These are phyloP conservation scores for Vanilla planifolia DNA, from an alignment of 106 monocot species.

Conservation along the genomic window DNA sequence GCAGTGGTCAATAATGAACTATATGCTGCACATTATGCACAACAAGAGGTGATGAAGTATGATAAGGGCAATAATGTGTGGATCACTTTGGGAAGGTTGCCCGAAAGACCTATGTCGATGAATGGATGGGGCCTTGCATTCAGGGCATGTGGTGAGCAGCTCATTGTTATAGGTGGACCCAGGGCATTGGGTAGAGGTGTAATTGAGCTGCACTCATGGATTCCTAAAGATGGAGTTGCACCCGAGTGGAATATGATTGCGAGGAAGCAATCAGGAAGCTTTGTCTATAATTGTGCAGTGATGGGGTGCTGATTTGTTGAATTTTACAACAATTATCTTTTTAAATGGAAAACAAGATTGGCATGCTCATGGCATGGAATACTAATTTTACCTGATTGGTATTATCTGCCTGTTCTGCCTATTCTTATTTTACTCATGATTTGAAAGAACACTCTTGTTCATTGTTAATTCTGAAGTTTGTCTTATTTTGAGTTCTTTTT, in stretches of 20 bases:
- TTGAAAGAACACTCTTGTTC: slow-evolving; percentile 8
- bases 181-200: slow-evolving; percentile 48
- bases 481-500: slow-evolving; percentile 6
- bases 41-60: slow-evolving; percentile 61
- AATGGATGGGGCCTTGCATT: slow-evolving; percentile 92
- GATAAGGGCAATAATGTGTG: slow-evolving; percentile 53
- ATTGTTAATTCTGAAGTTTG: slow-evolving; percentile 16
- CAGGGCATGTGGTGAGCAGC: slow-evolving; percentile 50
- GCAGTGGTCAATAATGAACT: slow-evolving; percentile 81
- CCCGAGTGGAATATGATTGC: slow-evolving; percentile 78
- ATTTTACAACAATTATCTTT: neutral
- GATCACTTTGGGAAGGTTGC: slow-evolving; percentile 59
- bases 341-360: slow-evolving; percentile 9
- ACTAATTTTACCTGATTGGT: slow-evolving; percentile 16
- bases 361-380: slow-evolving; percentile 7
- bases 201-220: slow-evolving; percentile 84
- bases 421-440: slow-evolving; percentile 12
- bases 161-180: slow-evolving; percentile 69
- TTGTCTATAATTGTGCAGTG: slow-evolving; percentile 92
- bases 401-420: slow-evolving; percentile 5
- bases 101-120: slow-evolving; percentile 59
- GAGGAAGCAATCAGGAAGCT: slow-evolving; percentile 61
- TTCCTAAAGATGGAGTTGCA: slow-evolving; percentile 49
- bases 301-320: slow-evolving; percentile 67
- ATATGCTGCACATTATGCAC: slow-evolving; percentile 67